These are phyloP conservation scores for Penicillium canescens DNA, from an alignment of 495 filamentous ascomycete genomes.

Conservation along the genomic window DNA sequence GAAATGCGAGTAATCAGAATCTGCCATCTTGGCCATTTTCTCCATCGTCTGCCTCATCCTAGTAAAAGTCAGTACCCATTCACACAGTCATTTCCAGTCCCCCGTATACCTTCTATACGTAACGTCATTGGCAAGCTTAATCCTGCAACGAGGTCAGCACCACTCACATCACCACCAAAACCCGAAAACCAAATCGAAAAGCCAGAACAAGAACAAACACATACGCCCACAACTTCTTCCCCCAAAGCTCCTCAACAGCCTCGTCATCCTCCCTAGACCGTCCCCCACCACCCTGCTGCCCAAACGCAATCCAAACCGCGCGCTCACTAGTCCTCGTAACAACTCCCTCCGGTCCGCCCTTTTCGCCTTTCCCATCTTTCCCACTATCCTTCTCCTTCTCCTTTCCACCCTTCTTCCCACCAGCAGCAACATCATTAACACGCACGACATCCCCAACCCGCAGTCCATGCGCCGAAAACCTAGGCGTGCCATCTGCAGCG, in stretches of 20 bases:
- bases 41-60: slow-evolving; percentile 92
- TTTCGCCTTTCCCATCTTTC: slow-evolving; percentile 60
- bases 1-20: slow-evolving; percentile 69
- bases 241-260: slow-evolving; percentile 59
- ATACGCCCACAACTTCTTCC: slow-evolving; percentile 65
- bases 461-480: slow-evolving; percentile 77
- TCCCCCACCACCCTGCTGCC: slow-evolving; percentile 54
- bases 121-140: slow-evolving; percentile 95
- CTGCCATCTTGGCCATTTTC: slow-evolving; percentile 68
- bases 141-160: slow-evolving; percentile 39
- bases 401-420: slow-evolving; percentile 55
- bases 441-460: slow-evolving; percentile 85
- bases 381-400: slow-evolving; percentile 61
- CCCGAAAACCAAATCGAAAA: background rate
- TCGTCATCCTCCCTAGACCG: slow-evolving; percentile 54
- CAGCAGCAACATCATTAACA: slow-evolving; percentile 70
- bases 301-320: slow-evolving; percentile 67
- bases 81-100: background rate
- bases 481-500: slow-evolving; percentile 25
- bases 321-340: slow-evolving; percentile 66
- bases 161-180: too few relatives aligned
- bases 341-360: slow-evolving; percentile 74
- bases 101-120: slow-evolving; percentile 71
- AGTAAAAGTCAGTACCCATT: slow-evolving; percentile 1
- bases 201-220: slow-evolving; percentile 16